Evolutionary conservation across 208 protist genomes (phyloP), one percentile per base, ranked within the genome.

Genomic region (Trypanosoma rangeli): DNA sequence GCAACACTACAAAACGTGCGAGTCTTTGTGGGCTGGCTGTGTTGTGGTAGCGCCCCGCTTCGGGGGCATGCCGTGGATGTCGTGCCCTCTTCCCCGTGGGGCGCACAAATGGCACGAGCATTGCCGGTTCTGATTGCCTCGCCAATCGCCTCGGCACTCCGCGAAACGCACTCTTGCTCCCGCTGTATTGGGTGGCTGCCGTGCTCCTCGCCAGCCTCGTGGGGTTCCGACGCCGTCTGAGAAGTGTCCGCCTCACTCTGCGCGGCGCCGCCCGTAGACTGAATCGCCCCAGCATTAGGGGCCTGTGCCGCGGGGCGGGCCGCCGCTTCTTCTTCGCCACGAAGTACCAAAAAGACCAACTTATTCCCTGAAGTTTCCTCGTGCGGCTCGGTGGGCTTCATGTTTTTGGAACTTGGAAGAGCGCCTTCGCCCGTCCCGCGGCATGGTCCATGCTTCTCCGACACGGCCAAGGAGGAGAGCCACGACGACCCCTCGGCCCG

Each of bases 401-500:
- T 20, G 22, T 53, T 1, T 53, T 26, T 4, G 49, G 49, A 1
- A 9, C 1, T 26, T 53, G 7, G 16, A 53, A 53, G 22, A 53
- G 10, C 22, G n/a, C 24, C 24, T 0, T 13, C 0, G 24, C 24
- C 49, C 16, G 12, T 53, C 49, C 9, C 22, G 1, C 24, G 16
- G 16, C 5, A 24, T 1, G 49, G 22, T 53, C 4, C n/a, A 53
- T 53, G 12, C 18, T 9, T 53, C 24, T 1, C 49, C 9, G 16
- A 12, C 18, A 12, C 24, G 18, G 66, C 42, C 3, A 67, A 39
- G 37, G 68, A 55, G 13, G 55, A 62, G 28, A 67, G 29, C 68
- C 68, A 74, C 37, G 61, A 62, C 20, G 42, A 15, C 9, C 54
- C 46, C 44, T 29, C 37, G 26, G 18, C 31, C 16, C 8, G 33